Conservation (phyloP, 2,329 filamentous ascomycete species). For the Penicillium rolfsii region DNA sequence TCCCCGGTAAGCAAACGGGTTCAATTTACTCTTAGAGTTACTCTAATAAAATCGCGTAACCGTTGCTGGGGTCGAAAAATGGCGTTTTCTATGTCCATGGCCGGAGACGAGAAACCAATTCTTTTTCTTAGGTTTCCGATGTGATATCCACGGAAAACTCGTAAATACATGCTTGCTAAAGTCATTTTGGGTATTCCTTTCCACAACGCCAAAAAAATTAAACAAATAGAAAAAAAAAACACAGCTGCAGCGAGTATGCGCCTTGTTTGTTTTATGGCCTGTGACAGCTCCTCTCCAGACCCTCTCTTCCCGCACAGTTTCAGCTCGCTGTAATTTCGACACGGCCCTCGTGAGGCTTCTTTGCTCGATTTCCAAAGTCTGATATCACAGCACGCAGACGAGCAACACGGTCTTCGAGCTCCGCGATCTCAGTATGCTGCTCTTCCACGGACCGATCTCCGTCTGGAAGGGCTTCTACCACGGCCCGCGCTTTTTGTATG, state of each 20-base stretch:
- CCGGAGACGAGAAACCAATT: conserved; percentile 2
- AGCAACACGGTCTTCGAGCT: conserved; percentile 45
- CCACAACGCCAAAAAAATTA: conserved; percentile 20
- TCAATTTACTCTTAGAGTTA: neutral
- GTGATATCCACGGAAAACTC: conserved; percentile 1
- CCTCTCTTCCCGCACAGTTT: neutral
- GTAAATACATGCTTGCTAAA: conserved; percentile 13
- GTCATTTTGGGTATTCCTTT: conserved; percentile 26
- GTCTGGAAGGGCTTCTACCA: conserved; percentile 49
- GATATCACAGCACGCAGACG: conserved; percentile 45
- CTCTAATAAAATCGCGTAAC: neutral
- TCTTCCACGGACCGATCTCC: conserved; percentile 49
- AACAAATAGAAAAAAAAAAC: neutral
- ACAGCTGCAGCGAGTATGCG: neutral
- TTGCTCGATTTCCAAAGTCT: conserved; percentile 45
- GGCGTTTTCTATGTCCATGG: neutral
- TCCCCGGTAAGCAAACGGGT: neutral
- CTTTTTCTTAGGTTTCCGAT: conserved; percentile 15
- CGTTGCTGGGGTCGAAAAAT: neutral
- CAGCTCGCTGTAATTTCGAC: conserved; percentile 7
- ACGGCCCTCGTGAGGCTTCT: conserved; percentile 5
- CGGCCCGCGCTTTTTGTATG: conserved; percentile 72
- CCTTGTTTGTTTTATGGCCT: neutral
- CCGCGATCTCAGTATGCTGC: conserved; percentile 49
- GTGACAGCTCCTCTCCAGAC: neutral